phyloP scores from a whole-genome alignment of 768 basidiomycete genomes.

The Agaricus bisporus region DNA sequence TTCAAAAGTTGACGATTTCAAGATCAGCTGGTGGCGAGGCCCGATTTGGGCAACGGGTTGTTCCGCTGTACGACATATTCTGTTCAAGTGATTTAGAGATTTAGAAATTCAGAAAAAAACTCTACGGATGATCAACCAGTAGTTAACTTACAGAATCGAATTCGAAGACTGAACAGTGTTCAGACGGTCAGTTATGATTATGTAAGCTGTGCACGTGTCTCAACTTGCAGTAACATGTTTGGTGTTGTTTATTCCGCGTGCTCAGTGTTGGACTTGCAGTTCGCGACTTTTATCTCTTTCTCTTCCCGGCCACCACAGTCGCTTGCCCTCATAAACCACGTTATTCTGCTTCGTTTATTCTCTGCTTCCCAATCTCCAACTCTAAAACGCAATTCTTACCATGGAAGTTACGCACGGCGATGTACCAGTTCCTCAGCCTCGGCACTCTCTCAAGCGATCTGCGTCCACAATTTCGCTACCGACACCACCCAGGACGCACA shows the following conservation, averaged over 20 bases:
- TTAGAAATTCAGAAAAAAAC: too few relatives aligned
- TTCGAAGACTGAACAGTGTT: too few relatives aligned
- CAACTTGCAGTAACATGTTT: not conserved
- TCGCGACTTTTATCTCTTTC: not conserved
- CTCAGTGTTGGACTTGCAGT: conserved; percentile 7
- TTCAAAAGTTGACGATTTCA: too few relatives aligned
- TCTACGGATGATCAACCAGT: too few relatives aligned
- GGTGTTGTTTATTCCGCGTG: conserved; percentile 1
- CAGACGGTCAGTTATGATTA: too few relatives aligned
- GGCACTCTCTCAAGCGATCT: conserved; percentile 50
- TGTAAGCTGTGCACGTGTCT: not conserved
- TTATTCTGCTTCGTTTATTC: not conserved
- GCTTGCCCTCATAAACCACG: not conserved
- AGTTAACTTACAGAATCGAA: too few relatives aligned
- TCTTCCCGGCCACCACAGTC: conserved; percentile 4
- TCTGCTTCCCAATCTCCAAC: not conserved
- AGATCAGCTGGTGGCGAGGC: too few relatives aligned
- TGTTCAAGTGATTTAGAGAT: too few relatives aligned
- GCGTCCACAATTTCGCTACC: conserved; percentile 61
- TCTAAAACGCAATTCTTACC: not conserved
- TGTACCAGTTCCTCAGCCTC: conserved; percentile 19
- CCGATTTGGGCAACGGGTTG: too few relatives aligned
- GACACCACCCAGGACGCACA: conserved; percentile 57
- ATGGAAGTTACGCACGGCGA: conserved; percentile 11
- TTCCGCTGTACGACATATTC: too few relatives aligned